Conservation (phyloP, 2,329 filamentous ascomycete species). For the Talaromyces albobiverticillius region DNA sequence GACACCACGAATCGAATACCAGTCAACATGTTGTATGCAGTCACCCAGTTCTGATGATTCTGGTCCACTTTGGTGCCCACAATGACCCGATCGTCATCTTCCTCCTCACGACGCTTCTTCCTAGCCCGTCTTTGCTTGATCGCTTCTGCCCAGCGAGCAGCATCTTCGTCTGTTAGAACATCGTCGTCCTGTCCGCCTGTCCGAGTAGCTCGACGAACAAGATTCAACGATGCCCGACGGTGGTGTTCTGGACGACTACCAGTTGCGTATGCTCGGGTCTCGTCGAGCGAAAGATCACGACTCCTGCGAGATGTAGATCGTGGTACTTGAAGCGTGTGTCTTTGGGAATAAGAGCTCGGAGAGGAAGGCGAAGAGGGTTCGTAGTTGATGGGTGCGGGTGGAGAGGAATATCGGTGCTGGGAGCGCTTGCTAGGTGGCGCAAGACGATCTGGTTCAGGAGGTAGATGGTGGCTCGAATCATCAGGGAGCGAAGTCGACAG, state of each 20-base stretch:
- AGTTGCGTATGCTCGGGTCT: constrained; percentile 62
- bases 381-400: constrained; percentile 55
- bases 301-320: constrained; percentile 63
- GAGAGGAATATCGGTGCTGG: constrained; percentile 39
- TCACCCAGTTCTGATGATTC: constrained; percentile 94
- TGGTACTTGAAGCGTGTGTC: constrained; percentile 86
- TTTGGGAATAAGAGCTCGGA: constrained; percentile 62
- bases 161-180: constrained; percentile 81
- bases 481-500: constrained; percentile 35
- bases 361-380: constrained; percentile 53
- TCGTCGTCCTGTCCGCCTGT: constrained; percentile 91
- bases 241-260: constrained; percentile 69
- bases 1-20: constrained; percentile 97
- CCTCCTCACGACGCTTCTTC: constrained; percentile 79
- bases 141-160: constrained; percentile 85
- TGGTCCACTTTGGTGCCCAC: constrained; percentile 98
- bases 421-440: constrained; percentile 24
- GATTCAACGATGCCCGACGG: constrained; percentile 76
- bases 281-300: constrained; percentile 62
- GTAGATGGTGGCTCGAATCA: constrained; percentile 28
- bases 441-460: constrained; percentile 30
- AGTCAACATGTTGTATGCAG: constrained; percentile 98
- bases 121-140: constrained; percentile 89
- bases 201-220: constrained; percentile 76
- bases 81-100: constrained; percentile 84